Percentiles rank a stretch among this genome's conserved stretches.
phyloP scores from a whole-genome alignment of 768 basidiomycete genomes.

The Tricholoma furcatifolium region DNA sequence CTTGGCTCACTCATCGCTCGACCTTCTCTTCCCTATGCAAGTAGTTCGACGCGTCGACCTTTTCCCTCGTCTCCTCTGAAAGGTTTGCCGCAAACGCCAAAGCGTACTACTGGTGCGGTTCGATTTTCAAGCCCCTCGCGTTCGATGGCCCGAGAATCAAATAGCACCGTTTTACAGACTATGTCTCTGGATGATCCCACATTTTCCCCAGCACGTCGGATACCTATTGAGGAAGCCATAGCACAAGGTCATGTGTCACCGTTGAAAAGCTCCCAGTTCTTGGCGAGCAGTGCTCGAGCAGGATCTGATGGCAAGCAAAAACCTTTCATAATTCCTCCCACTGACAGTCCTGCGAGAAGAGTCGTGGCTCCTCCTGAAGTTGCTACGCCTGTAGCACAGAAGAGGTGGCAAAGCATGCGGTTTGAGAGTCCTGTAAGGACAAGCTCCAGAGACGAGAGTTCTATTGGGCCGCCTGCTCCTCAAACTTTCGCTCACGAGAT shows the following conservation, averaged over 20 bases:
- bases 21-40: constrained; percentile 3
- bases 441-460: constrained; percentile 25
- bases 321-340: constrained; percentile 28
- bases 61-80: constrained; percentile 20
- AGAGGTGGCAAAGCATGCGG: constrained; percentile 23
- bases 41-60: background rate
- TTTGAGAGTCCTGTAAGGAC: constrained; percentile 28
- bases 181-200: constrained; percentile 32
- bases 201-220: constrained; percentile 64
- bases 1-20: constrained; percentile 37
- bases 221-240: constrained; percentile 54
- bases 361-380: constrained; percentile 29
- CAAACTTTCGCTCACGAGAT: constrained; percentile 14
- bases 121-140: constrained; percentile 20
- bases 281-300: constrained; percentile 20
- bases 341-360: constrained; percentile 43
- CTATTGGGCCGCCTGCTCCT: constrained; percentile 22
- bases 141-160: constrained; percentile 21
- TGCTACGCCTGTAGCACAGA: constrained; percentile 31
- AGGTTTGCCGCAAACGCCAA: constrained; percentile 17
- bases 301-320: constrained; percentile 13
- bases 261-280: constrained; percentile 40
- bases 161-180: constrained; percentile 30
- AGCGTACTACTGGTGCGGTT: constrained; percentile 15
- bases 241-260: constrained; percentile 49